A percentile compares a stretch with the other conserved stretches of the same genome.
Evolutionary conservation across 805 yeast species (phyloP).

Genomic region (Blastobotrys attinorum): DNA sequence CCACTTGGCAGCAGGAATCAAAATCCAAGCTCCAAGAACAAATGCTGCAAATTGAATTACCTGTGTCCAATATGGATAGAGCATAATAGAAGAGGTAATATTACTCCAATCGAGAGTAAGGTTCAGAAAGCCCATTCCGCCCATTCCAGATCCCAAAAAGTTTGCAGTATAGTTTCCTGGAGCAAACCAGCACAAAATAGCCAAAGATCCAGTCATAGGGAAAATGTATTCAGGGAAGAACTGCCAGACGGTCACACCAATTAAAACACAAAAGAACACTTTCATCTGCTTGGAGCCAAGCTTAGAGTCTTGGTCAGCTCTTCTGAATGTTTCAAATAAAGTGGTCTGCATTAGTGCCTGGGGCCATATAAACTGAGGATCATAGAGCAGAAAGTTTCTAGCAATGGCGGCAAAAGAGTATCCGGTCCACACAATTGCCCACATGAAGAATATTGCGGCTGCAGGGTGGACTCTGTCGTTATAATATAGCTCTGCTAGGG

Average conservation of each 20-base stretch:
- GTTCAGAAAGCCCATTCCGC: constrained; percentile 12
- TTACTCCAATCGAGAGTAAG: constrained; percentile 10
- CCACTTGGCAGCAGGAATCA: constrained; percentile 11
- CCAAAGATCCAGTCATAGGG: constrained; percentile 9
- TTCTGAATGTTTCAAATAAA: constrained; percentile 10
- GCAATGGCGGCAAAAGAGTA: constrained; percentile 13
- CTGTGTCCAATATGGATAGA: constrained; percentile 13
- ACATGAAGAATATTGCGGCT: constrained; percentile 11
- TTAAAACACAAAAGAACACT: constrained; percentile 8
- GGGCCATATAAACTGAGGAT: constrained; percentile 12
- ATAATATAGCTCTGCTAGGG: constrained; percentile 10
- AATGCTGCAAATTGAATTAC: constrained; percentile 10
- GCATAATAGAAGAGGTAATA: constrained; percentile 10
- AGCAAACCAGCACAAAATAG: constrained; percentile 11
- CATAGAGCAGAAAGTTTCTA: constrained; percentile 8
- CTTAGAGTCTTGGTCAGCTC: constrained; percentile 7
- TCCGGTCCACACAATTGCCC: constrained; percentile 14
- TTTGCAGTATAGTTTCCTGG: constrained; percentile 9
- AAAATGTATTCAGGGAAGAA: constrained; percentile 11
- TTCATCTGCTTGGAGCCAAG: constrained; percentile 11
- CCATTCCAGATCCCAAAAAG: constrained; percentile 12
- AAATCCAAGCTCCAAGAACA: constrained; percentile 11
- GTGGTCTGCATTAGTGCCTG: constrained; percentile 13
- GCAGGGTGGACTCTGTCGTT: constrained; percentile 9
- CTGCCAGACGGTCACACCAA: constrained; percentile 9